Evolutionary conservation across 345 rosid genomes (phyloP).

Genomic region (Xanthoceras sorbifolium): DNA sequence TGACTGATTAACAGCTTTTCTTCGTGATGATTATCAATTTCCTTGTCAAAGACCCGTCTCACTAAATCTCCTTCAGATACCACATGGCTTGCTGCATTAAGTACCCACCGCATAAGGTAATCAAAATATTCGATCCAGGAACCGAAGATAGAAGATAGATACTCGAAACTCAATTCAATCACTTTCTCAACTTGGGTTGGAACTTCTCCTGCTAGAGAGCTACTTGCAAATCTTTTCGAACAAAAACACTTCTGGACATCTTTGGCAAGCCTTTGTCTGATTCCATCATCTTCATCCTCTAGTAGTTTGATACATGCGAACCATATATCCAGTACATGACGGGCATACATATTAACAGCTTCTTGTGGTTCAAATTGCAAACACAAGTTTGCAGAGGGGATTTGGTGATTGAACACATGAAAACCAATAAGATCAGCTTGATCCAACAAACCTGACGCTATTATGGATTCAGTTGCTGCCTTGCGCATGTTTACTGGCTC

Average conservation of each 20-base stretch:
- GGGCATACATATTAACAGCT: conserved; percentile 46
- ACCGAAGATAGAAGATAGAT: conserved; percentile 73
- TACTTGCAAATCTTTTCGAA: conserved; percentile 22
- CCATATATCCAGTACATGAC: conserved; percentile 68
- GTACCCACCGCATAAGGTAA: conserved; percentile 63
- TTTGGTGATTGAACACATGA: conserved; percentile 39
- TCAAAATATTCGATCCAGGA: conserved; percentile 72
- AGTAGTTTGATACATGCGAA: conserved; percentile 73
- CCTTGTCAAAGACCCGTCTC: conserved; percentile 91
- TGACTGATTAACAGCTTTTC: conserved; percentile 86
- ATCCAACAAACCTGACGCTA: conserved; percentile 85
- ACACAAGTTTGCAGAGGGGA: conserved; percentile 29
- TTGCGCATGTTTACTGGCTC: conserved; percentile 79
- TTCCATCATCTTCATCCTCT: conserved; percentile 92
- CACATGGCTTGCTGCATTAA: conserved; percentile 46
- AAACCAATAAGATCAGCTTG: conserved; percentile 71
- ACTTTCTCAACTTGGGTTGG: conserved; percentile 86
- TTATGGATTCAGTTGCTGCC: conserved; percentile 79
- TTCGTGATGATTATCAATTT: conserved; percentile 90
- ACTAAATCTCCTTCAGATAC: conserved; percentile 63
- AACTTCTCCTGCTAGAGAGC: conserved; percentile 38
- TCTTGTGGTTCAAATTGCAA: conserved; percentile 37
- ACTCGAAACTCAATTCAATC: conserved; percentile 68
- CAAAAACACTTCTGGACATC: conserved; percentile 67
- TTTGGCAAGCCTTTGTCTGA: conserved; percentile 64